These are phyloP conservation scores for Friedmanniomyces simplex DNA, from an alignment of 495 filamentous ascomycete genomes.

Conservation along the genomic window DNA sequence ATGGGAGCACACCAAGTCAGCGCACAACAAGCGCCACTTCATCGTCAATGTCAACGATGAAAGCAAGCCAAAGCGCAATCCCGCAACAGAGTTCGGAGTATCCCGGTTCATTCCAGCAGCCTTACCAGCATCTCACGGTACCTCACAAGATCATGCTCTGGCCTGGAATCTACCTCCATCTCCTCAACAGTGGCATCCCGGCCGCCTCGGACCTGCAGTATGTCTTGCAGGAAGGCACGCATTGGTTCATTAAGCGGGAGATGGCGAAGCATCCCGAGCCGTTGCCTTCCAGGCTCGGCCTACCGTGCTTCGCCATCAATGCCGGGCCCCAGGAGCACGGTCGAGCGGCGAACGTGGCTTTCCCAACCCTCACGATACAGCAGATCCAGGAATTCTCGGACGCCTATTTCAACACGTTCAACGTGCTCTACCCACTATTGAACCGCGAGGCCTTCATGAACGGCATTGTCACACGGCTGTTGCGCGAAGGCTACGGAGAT, in stretches of 20 bases:
- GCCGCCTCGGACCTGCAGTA: slow-evolving; percentile 21
- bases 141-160: slow-evolving; percentile 49
- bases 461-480: slow-evolving; percentile 36
- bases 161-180: slow-evolving; percentile 42
- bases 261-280: slow-evolving; percentile 29
- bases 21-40: slow-evolving; percentile 3
- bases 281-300: slow-evolving; percentile 19
- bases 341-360: slow-evolving; percentile 20
- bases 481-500: slow-evolving; percentile 40
- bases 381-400: slow-evolving; percentile 41
- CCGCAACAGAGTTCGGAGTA: background rate
- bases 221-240: slow-evolving; percentile 35
- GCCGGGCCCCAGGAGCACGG: background rate
- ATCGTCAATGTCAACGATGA: background rate
- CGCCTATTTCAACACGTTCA: slow-evolving; percentile 47
- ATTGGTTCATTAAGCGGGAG: slow-evolving; percentile 37
- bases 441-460: slow-evolving; percentile 42
- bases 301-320: slow-evolving; percentile 15
- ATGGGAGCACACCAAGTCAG: background rate
- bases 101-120: slow-evolving; percentile 13
- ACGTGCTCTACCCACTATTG: slow-evolving; percentile 46
- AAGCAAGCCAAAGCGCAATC: background rate
- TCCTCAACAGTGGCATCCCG: slow-evolving; percentile 33
- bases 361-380: slow-evolving; percentile 37
- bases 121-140: slow-evolving; percentile 42